Base-by-base conservation (phyloP, 768 basidiomycete species). In the Russula lepida region DNA sequence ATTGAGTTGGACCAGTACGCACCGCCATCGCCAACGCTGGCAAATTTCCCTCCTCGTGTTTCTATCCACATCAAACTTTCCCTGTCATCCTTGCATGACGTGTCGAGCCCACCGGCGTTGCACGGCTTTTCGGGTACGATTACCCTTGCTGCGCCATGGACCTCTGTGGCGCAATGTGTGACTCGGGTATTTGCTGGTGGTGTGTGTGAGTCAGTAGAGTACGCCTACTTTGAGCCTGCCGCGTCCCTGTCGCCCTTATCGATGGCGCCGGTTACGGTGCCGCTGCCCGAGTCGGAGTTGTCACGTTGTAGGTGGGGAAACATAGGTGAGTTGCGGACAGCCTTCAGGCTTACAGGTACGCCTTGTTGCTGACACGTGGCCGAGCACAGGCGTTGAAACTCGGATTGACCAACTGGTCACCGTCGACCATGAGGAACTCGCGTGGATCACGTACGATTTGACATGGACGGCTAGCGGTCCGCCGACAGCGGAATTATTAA, bases 291-390 rank as follows among this genome's bases (percentile, higher is more conserved):
- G 62, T 88, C 87, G 23, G 71, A 77, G 17, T 74, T 91, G 52
- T 82, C 71, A 68, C 76, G 82, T 60, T 87, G 87, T 71, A 80
- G 85, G 60, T 87, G 86, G 88, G 76, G 86, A 64, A 84, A 86
- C 69, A 71, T 79, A 63, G 73, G 87, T 89, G 69, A 71, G 86
- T 79, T 43, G 27, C 8, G 7, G 13, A 27, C 48, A 41, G 12
- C 25, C 44, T 21, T 7, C 33, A 4, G 21, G 32, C 28, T 23
- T 47, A 41, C 43, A 41, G n/a, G n/a, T 25, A 6, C 9, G 30
- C 58, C 61, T 59, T 55, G 28, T 50, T 60, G 50, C 27, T 52
- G 21, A 59, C 61, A 66, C 63, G 63, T 57, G 60, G 28, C 47
- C 23, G 15, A 30, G 21, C 37, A 35, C 69, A 84, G 82, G 74